These are phyloP conservation scores for Teunomyces tritomae DNA, from an alignment of 805 yeast species.

Conservation along the genomic window DNA sequence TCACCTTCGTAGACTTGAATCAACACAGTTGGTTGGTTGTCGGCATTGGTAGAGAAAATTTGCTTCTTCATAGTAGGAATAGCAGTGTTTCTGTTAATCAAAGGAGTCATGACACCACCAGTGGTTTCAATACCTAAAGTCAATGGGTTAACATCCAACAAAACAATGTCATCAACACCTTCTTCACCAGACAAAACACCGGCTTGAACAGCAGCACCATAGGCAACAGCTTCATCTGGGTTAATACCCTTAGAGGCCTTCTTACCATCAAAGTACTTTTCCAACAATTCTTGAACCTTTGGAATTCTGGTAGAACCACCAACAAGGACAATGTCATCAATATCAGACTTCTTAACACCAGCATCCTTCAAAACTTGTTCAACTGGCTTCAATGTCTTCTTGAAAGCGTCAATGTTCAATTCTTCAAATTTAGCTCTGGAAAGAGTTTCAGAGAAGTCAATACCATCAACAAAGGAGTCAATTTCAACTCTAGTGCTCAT, in stretches of 20 bases:
- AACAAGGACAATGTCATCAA: constrained; percentile 47
- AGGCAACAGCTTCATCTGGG: constrained; percentile 52
- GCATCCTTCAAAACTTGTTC: constrained; percentile 47
- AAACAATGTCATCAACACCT: constrained; percentile 91
- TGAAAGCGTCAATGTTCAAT: constrained; percentile 44
- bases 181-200: constrained; percentile 96
- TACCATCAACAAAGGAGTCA: constrained; percentile 48
- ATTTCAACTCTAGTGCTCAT: constrained; percentile 43
- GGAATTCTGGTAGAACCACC: constrained; percentile 54
- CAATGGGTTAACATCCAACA: constrained; percentile 96
- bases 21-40: constrained; percentile 97
- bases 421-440: constrained; percentile 50
- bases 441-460: constrained; percentile 46
- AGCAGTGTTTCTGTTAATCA: constrained; percentile 98
- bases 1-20: constrained; percentile 99
- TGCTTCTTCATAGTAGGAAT: constrained; percentile 99
- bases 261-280: constrained; percentile 45
- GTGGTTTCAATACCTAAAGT: constrained; percentile 99
- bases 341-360: constrained; percentile 43
- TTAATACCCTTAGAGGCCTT: constrained; percentile 48
- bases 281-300: constrained; percentile 47
- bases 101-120: constrained; percentile 98
- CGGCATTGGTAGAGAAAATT: constrained; percentile 98
- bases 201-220: constrained; percentile 96
- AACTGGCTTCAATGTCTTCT: constrained; percentile 46